Evolutionary conservation across 352 stramenopile species (phyloP).

Genomic region (Phytophthora meadii): DNA sequence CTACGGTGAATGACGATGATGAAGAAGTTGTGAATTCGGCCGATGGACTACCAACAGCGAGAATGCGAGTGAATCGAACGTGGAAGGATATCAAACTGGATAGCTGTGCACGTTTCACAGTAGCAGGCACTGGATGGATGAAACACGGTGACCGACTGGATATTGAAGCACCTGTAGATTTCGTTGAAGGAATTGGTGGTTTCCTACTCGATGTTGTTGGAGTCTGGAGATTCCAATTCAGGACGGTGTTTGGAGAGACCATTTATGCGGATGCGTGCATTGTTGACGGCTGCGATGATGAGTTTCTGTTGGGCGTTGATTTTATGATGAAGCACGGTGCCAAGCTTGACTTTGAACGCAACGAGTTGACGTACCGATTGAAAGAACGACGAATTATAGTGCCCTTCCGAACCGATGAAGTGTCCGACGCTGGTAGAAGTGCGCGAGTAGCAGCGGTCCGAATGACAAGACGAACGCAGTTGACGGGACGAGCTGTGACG

Average conservation of each 20-base stretch:
- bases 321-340: neutral
- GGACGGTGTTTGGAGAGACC: neutral
- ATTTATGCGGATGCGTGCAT: neutral
- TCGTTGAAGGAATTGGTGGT: neutral
- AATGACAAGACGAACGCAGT: neutral
- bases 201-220: neutral
- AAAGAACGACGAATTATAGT: neutral
- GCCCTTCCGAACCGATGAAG: neutral
- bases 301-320: constrained; percentile 1
- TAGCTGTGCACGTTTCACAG: neutral
- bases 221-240: neutral
- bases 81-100: too few species aligned
- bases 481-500: neutral
- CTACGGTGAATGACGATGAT: too few species aligned
- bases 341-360: neutral
- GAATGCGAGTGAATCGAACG: too few species aligned
- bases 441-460: neutral
- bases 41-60: too few species aligned
- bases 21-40: too few species aligned
- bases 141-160: neutral
- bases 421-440: too few species aligned
- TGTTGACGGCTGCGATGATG: neutral
- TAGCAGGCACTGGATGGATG: constrained; percentile 13
- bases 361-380: neutral
- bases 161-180: neutral